A percentile compares a stretch with the other conserved stretches of the same genome.
phyloP scores from a whole-genome alignment of 768 basidiomycete species.

The Russula ochroleuca region DNA sequence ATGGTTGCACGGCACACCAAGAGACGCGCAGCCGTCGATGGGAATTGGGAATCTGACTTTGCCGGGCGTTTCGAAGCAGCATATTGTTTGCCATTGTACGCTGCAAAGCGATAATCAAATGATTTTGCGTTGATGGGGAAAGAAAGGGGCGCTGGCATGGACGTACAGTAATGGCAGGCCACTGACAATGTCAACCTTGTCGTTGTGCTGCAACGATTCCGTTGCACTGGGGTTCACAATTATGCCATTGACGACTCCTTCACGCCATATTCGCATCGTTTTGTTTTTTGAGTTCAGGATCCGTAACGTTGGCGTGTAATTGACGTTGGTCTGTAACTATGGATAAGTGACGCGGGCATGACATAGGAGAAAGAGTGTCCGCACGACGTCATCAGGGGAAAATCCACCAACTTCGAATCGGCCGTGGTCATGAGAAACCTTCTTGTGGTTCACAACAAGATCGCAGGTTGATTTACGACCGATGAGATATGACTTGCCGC shows the following conservation, averaged over 20 bases:
- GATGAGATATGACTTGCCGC: constrained; percentile 48
- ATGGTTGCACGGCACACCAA: constrained; percentile 43
- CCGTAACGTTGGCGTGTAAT: constrained; percentile 45
- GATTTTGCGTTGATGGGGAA: constrained; percentile 11
- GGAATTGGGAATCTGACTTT: constrained; percentile 18
- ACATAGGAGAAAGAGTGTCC: constrained; percentile 31
- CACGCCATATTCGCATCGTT: constrained; percentile 42
- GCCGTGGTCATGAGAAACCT: constrained; percentile 61
- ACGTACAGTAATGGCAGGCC: constrained; percentile 46
- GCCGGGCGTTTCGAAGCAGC: constrained; percentile 31
- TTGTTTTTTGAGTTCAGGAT: constrained; percentile 49
- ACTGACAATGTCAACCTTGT: constrained; percentile 45
- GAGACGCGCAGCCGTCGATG: constrained; percentile 34
- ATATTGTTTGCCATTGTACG: constrained; percentile 31
- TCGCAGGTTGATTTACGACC: constrained; percentile 50
- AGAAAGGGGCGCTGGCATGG: constrained; percentile 12
- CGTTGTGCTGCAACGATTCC: constrained; percentile 50
- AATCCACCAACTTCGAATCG: constrained; percentile 53
- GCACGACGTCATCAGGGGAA: constrained; percentile 51
- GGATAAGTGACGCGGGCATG: not conserved
- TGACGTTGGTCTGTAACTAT: constrained; percentile 45
- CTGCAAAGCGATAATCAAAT: constrained; percentile 19
- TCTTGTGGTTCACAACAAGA: constrained; percentile 54
- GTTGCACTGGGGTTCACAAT: constrained; percentile 39
- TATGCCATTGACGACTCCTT: constrained; percentile 30